Evolutionary conservation across 2,329 filamentous ascomycete species (phyloP).

Genomic region (Madurella fahalii): DNA sequence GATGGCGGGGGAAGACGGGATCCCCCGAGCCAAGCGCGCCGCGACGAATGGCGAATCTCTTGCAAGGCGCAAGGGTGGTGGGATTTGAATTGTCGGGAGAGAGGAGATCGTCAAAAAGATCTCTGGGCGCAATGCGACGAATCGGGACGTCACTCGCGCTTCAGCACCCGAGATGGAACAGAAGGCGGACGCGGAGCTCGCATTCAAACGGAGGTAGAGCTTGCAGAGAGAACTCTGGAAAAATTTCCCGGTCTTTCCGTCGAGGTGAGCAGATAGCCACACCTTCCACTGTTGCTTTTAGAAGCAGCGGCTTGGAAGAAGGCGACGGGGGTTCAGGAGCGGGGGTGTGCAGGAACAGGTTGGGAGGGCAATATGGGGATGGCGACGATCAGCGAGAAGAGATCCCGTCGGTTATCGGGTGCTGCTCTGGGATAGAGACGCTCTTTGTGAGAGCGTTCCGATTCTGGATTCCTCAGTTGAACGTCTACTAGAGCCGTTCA

Average conservation of each 20-base stretch:
- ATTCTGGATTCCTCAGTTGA: no score
- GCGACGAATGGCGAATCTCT: not conserved
- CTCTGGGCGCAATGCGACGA: not conserved
- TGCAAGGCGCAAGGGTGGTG: not conserved
- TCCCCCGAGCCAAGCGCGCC: not conserved
- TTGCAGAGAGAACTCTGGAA: not conserved
- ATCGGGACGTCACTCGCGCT: constrained; percentile 4
- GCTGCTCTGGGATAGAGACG: no score
- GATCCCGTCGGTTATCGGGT: not conserved
- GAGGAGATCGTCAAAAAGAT: not conserved
- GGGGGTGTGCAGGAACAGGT: constrained; percentile 8
- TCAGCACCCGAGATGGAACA: not conserved
- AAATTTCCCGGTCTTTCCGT: not conserved
- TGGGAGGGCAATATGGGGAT: constrained; percentile 2
- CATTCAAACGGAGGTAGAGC: not conserved
- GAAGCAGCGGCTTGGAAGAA: not conserved
- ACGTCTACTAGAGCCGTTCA: not conserved
- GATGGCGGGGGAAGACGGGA: not conserved
- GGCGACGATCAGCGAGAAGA: constrained; percentile 1
- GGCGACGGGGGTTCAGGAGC: not conserved
- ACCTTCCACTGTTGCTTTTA: not conserved
- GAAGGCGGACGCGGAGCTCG: not conserved
- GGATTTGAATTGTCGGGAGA: no score
- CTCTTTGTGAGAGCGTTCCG: no score
- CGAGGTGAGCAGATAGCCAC: not conserved